phyloP scores from a whole-genome alignment of 108 stramenopile genomes.

The Cyclotella kingstonii region DNA sequence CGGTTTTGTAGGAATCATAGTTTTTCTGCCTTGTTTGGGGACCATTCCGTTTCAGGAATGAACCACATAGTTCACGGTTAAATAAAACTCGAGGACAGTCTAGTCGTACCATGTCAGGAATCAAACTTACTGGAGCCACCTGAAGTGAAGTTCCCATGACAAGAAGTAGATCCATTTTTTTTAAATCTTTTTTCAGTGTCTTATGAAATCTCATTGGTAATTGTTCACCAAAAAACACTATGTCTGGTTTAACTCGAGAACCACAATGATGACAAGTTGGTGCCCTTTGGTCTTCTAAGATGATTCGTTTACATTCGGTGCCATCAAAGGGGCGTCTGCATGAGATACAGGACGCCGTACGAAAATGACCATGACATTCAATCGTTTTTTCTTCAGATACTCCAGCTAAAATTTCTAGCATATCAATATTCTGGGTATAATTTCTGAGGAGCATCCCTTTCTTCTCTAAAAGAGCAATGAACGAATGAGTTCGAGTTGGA shows the following conservation, averaged over 20 bases:
- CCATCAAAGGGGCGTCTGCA: constrained; percentile 51
- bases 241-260: constrained; percentile 91
- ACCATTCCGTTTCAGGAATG: constrained; percentile 36
- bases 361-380: constrained; percentile 93
- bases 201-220: constrained; percentile 67
- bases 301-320: constrained; percentile 54
- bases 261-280: constrained; percentile 74
- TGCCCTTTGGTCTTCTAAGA: constrained; percentile 54
- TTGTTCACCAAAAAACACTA: constrained; percentile 96
- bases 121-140: constrained; percentile 64
- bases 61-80: constrained; percentile 72
- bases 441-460: constrained; percentile 74
- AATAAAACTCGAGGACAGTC: constrained; percentile 59
- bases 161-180: constrained; percentile 67
- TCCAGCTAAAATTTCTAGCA: constrained; percentile 83
- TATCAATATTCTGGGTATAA: constrained; percentile 95
- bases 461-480: constrained; percentile 77
- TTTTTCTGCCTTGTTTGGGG: constrained; percentile 40
- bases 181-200: constrained; percentile 51
- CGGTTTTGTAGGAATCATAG: constrained; percentile 30
- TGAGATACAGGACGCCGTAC: constrained; percentile 64
- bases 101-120: constrained; percentile 62
- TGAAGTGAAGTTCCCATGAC: constrained; percentile 82
- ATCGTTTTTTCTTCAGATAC: constrained; percentile 76
- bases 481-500: constrained; percentile 91